These are phyloP conservation scores for Alloascoidea hylecoeti DNA, from an alignment of 805 yeast genomes.

Conservation along the genomic window DNA sequence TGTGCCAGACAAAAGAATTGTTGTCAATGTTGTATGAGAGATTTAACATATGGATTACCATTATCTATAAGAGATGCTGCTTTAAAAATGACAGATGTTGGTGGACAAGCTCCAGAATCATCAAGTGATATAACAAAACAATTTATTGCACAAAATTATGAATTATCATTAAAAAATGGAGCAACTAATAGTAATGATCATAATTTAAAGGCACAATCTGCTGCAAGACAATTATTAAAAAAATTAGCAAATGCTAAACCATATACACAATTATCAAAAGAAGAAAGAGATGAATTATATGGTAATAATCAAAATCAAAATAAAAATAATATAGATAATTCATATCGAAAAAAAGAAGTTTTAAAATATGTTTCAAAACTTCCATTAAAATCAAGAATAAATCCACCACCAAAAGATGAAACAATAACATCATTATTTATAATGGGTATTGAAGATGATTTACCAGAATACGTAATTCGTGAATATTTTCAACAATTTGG, in stretches of 20 bases:
- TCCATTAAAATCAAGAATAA: slow-evolving; percentile 44
- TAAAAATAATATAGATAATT: slow-evolving; percentile 6
- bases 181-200: slow-evolving; percentile 10
- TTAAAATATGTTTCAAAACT: slow-evolving; percentile 38
- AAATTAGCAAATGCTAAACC: slow-evolving; percentile 25
- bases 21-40: slow-evolving; percentile 82
- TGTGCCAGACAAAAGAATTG: slow-evolving; percentile 73
- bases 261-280: slow-evolving; percentile 9
- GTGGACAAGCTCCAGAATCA: slow-evolving; percentile 23
- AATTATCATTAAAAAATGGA: slow-evolving; percentile 13
- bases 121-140: slow-evolving; percentile 38
- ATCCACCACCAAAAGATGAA: slow-evolving; percentile 24
- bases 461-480: slow-evolving; percentile 49
- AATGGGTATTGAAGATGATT: slow-evolving; percentile 55
- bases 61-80: slow-evolving; percentile 70
- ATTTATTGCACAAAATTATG: slow-evolving; percentile 39
- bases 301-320: slow-evolving; percentile 7
- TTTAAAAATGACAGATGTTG: slow-evolving; percentile 32
- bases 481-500: slow-evolving; percentile 35
- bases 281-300: slow-evolving; percentile 5
- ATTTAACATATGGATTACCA: slow-evolving; percentile 72
- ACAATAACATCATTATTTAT: slow-evolving; percentile 48
- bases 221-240: slow-evolving; percentile 37
- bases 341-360: slow-evolving; percentile 25
- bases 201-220: slow-evolving; percentile 18